These are phyloP conservation scores for Orbilia quercus DNA, from an alignment of 2,329 filamentous ascomycete genomes.

Conservation along the genomic window DNA sequence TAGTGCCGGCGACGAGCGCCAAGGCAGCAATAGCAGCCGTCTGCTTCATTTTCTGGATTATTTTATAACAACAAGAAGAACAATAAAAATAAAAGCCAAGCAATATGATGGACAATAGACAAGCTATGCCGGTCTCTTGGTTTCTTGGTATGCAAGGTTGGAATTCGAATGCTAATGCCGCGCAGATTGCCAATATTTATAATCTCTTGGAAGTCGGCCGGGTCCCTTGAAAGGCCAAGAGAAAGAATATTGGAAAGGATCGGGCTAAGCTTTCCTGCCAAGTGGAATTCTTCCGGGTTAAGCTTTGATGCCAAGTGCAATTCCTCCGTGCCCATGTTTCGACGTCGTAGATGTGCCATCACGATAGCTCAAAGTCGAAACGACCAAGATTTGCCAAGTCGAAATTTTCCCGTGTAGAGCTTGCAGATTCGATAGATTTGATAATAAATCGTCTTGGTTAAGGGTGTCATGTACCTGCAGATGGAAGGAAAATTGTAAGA, in stretches of 20 bases:
- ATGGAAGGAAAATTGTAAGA: conserved; percentile 21
- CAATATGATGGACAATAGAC: not conserved
- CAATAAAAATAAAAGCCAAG: conserved; percentile 5
- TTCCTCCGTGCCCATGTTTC: conserved; percentile 27
- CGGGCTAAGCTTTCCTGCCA: conserved; percentile 23
- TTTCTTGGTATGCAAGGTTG: conserved; percentile 26
- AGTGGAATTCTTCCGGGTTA: conserved; percentile 26
- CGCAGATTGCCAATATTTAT: conserved; percentile 28
- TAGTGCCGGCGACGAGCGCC: conserved; percentile 30
- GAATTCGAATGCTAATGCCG: conserved; percentile 25
- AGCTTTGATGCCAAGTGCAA: conserved; percentile 27
- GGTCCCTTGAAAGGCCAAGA: not conserved
- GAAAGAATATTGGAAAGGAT: not conserved
- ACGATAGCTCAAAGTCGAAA: conserved; percentile 5
- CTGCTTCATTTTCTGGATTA: conserved; percentile 28
- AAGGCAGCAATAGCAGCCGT: conserved; percentile 18
- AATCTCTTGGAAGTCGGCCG: not conserved
- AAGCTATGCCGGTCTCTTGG: conserved; percentile 29
- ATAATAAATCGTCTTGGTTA: not conserved
- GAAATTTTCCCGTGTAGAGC: conserved; percentile 26
- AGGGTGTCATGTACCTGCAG: conserved; percentile 19
- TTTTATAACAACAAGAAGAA: not conserved
- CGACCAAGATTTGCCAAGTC: conserved; percentile 23
- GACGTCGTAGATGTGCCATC: conserved; percentile 8
- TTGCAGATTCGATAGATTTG: not conserved